Percentiles rank a stretch among this genome's conserved stretches.
Conservation (phyloP, 1,284 basidiomycete genomes). For the Cutaneotrichosporon sp. region DNA sequence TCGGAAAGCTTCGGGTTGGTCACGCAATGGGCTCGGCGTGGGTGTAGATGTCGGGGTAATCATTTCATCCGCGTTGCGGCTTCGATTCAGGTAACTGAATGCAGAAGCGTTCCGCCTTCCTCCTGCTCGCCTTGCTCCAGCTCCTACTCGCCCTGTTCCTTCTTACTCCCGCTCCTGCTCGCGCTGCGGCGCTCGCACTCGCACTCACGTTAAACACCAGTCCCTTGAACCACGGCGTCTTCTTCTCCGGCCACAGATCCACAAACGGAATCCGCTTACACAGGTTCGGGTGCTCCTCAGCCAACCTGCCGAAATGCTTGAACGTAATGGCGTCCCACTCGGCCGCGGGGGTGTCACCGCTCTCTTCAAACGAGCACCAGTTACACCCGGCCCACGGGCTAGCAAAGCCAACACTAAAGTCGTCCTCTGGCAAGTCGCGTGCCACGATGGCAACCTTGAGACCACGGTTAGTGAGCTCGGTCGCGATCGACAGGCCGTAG, state of each 20-base stretch:
- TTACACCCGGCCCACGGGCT: slow-evolving; percentile 73
- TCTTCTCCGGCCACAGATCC: slow-evolving; percentile 51
- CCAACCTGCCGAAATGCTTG: slow-evolving; percentile 58
- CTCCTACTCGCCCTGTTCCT: background rate
- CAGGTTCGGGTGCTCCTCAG: slow-evolving; percentile 53
- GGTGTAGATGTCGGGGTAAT: too few relatives aligned
- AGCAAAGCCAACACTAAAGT: slow-evolving; percentile 62
- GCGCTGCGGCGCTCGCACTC: background rate
- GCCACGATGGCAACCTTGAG: slow-evolving; percentile 63
- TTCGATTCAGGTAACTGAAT: too few relatives aligned
- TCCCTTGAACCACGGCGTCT: slow-evolving; percentile 58
- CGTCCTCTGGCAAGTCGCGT: slow-evolving; percentile 65
- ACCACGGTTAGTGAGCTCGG: slow-evolving; percentile 53
- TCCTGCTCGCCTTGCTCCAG: too few relatives aligned
- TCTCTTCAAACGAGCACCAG: slow-evolving; percentile 62
- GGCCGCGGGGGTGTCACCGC: slow-evolving; percentile 50
- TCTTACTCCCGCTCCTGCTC: background rate
- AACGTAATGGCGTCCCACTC: slow-evolving; percentile 47
- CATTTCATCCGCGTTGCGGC: too few relatives aligned
- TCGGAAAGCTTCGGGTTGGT: too few relatives aligned
- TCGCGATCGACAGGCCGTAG: slow-evolving; percentile 55
- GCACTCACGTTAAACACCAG: slow-evolving; percentile 58
- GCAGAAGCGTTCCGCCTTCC: too few relatives aligned
- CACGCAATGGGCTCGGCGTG: too few relatives aligned
- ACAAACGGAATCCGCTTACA: slow-evolving; percentile 56